Base-by-base conservation (phyloP, 192 early-diverging fungal species). In the Gryganskiella cystojenkinii region DNA sequence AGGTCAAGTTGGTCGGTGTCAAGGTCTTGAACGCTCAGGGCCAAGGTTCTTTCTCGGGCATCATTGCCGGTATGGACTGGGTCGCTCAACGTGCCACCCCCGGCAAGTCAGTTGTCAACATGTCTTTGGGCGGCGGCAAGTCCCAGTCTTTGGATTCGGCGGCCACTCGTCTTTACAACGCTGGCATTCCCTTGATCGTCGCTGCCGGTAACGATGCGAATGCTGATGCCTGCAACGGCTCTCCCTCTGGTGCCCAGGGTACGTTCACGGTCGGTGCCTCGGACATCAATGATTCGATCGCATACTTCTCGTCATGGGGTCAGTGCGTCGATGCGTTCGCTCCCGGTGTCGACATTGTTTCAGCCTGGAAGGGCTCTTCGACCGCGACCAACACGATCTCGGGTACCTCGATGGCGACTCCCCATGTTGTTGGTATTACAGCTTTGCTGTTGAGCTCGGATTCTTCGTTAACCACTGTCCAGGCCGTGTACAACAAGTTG, bases 341-440 rank as follows among this genome's bases (percentile, higher is more conserved):
- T 27, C 83, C 86, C 4, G 89, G 89, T 66, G 86, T 84, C n/a
- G 59, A 82, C 50, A 84, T 90, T 45, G 86, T 8, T 71, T 86
- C 65, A 82, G 86, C 37, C 56, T 83, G 19, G 79, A 74, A 50
- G 71, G 88, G 87, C 59, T 87, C 87, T 82, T 85, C 88, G 64
- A 85, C 83, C 70, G 86, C 87, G 55, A 94, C 91, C 80, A 95
- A 96, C 88, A 89, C 88, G 55, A 93, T 96, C 81, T 95, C 94
- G 40, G 96, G 96, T 47, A 96, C 95, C 8, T 95, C 93, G 53
- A 96, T 95, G 93, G 93, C 96, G 62, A 86, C 89, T 59, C 95
- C 96, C 28, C 92, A 96, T 61, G 91, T 93, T 57, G 87, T 87
- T 58, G 96, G 96, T 37, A 88, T 93, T 56, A 83, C 93, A 40